These are phyloP conservation scores for Penicillium arizonense DNA, from an alignment of 495 filamentous ascomycete genomes.

Conservation along the genomic window DNA sequence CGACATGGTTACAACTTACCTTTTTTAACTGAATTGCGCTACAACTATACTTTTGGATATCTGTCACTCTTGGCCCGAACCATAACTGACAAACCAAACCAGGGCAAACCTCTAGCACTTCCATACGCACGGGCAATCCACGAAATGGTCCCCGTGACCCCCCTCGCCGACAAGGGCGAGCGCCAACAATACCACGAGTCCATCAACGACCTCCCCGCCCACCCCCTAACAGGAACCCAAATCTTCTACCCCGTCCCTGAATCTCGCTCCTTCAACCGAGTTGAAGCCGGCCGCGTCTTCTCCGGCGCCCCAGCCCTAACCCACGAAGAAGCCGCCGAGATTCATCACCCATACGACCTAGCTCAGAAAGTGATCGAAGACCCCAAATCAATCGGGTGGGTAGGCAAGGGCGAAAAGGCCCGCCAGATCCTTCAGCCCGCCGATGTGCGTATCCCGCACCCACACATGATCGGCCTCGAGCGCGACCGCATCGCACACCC, in stretches of 20 bases:
- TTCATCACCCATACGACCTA: conserved; percentile 30
- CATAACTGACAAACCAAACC: conserved; percentile 17
- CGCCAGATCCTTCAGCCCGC: conserved; percentile 68
- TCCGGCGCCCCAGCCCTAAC: conserved; percentile 42
- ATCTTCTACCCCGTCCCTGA: conserved; percentile 90
- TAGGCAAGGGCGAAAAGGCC: conserved; percentile 42
- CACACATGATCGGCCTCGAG: conserved; percentile 71
- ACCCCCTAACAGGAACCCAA: conserved; percentile 75
- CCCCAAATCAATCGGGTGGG: conserved; percentile 34
- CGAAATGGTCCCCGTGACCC: conserved; percentile 72
- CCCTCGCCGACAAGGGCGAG: conserved; percentile 26
- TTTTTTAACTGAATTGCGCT: conserved; percentile 29
- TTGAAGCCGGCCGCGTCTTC: conserved; percentile 86
- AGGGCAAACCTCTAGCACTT: conserved; percentile 76
- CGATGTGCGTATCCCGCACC: conserved; percentile 85
- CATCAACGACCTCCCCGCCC: conserved; percentile 88
- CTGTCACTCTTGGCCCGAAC: not conserved
- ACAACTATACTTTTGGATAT: conserved; percentile 4
- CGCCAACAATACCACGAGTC: conserved; percentile 62
- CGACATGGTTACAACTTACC: conserved; percentile 64
- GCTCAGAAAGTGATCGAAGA: conserved; percentile 25
- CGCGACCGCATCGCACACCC: conserved; percentile 28
- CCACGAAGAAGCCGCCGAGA: conserved; percentile 19
- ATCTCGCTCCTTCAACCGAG: conserved; percentile 84
- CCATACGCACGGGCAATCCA: conserved; percentile 76